Percentiles rank a stretch among this genome's conserved stretches.
Conservation (phyloP, 2,329 filamentous ascomycete species). For the Colletotrichum filicis region DNA sequence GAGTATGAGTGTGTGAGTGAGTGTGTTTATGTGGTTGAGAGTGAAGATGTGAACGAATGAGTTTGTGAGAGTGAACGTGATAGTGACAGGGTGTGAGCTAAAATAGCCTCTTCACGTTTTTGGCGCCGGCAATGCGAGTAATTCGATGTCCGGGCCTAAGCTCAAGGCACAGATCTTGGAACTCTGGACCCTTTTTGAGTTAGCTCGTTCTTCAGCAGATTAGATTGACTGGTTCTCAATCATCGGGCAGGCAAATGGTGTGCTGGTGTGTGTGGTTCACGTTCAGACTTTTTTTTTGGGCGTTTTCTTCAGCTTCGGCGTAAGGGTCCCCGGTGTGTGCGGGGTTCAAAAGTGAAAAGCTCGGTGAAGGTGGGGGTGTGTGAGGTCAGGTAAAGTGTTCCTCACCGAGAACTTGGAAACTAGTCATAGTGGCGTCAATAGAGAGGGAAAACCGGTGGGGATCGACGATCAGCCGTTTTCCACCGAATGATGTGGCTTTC, state of each 20-base stretch:
- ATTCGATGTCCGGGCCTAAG: neutral
- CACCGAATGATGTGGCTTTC: neutral
- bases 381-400: neutral
- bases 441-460: neutral
- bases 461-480: neutral
- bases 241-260: neutral
- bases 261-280: neutral
- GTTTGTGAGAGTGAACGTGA: neutral
- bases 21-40: neutral
- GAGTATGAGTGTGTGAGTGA: neutral
- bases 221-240: neutral
- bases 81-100: neutral
- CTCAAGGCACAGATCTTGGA: neutral
- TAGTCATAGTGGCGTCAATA: neutral
- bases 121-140: neutral
- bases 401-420: constrained; percentile 10
- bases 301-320: neutral
- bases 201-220: neutral
- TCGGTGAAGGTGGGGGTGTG: constrained; percentile 20
- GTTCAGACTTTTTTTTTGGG: constrained; percentile 8
- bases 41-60: neutral
- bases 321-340: neutral
- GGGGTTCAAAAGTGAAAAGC: constrained; percentile 20
- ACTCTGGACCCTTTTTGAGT: neutral
- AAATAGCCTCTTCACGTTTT: neutral